Base-by-base conservation (phyloP, 2,329 filamentous ascomycete species). In the Penicillium griseofulvum region DNA sequence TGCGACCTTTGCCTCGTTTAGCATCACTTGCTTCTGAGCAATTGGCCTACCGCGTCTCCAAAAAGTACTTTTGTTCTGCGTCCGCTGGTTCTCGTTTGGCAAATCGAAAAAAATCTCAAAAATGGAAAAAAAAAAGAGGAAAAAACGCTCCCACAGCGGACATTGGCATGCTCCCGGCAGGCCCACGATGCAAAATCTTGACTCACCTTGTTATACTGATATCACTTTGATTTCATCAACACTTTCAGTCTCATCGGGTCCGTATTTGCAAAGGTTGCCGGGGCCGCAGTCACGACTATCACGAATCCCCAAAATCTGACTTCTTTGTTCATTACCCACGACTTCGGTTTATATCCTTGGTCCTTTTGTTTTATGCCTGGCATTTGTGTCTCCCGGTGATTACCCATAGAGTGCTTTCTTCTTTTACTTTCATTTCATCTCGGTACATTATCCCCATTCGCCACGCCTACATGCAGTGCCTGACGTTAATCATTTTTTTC, bases 331-430 rank as follows among this genome's bases (percentile, higher is more conserved):
- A 65, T 65, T 62, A 64, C 59, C 60, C 61, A 65, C 56, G 61
- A 60, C 52, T 55, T 64, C 64, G 66, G 71, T 71, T 68, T 64
- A 70, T 69, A 71, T 74, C 71, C 69, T 70, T 68, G 67, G 64
- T 65, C 65, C 60, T 65, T 67, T 57, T 65, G 62, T 66, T 65
- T 61, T 62, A 64, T 69, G 59, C 58, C 63, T 58, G 67, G 73
- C 76, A 72, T 71, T 72, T 69, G 62, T 50, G 55, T 67, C 67
- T 68, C 64, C 68, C 68, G 65, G 65, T 68, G 68, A 65, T 66
- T 68, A 66, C 66, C 66, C 61, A 74, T 74, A 74, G 71, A 74
- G 65, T 66, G 65, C 44, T 65, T 68, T 65, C 57, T 61, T 63
- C 66, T 65, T 65, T 54, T 49, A 55, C 44, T 52, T 62, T 62